Evolutionary conservation across 345 rosid species (phyloP), one percentile per base, ranked within the genome.

Genomic region (Lumnitzera racemosa): DNA sequence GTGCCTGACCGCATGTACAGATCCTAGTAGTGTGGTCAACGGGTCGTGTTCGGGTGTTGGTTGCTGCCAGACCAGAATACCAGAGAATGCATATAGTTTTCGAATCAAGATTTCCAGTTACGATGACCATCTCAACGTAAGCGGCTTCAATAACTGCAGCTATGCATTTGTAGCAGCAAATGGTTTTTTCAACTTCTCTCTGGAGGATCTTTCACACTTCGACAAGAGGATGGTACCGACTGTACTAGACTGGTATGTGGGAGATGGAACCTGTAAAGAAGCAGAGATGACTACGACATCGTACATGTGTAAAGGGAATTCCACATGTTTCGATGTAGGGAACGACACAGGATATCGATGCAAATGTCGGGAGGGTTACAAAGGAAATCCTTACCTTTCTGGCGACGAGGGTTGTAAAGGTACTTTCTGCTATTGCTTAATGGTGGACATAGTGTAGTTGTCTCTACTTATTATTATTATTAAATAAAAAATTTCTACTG

Each of bases 41-140:
- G 67, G 63, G 5, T 25, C 58, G 1, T 83, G 81, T 73, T 46
- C 50, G 41, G 81, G 81, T 4, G 36, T 71, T 4, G 77, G 78
- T 13, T 83, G 85, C 47, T 83, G 88, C 20, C 77, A 83, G 23
- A 70, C 74, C 6, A 0, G 25, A 15, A 54, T 55, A 2, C 66
- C 66, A 11, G 24, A 52, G 16, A 10, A 54, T 11, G 20, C 17
- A 12, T 13, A 9, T 13, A 12, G 0, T 1, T 63, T 14, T 25
- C 24, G 27, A 47, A 24, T 62, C 57, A 4, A 46, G 15, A 11
- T 65, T 5, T 0, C 31, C 5, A 72, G 72, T 61, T 62, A 20
- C 52, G 1, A 15, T 11, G 29, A 58, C 51, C 68, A 72, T 25
- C 0, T 0, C 2, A 12, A 43, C 6, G 15, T 66, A 1, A 12